phyloP scores from a whole-genome alignment of 2,329 filamentous ascomycete species.

The Thermomyces lanuginosus region DNA sequence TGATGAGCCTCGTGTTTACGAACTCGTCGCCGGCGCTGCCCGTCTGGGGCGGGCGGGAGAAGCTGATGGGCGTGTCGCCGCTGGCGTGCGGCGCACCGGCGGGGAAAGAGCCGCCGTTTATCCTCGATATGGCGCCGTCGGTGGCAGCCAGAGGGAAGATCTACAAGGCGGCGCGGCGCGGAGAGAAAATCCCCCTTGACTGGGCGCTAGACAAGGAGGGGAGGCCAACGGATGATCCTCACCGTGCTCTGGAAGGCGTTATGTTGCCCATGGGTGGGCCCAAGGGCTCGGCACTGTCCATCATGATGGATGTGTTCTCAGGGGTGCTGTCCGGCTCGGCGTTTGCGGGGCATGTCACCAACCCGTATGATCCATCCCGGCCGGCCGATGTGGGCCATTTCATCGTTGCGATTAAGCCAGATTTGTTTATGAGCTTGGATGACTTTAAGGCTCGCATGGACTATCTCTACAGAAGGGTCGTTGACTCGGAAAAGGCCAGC shows the following conservation, averaged over 20 bases:
- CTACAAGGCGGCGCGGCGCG: slow-evolving; percentile 28
- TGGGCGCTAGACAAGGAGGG: slow-evolving; percentile 65
- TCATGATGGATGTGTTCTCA: slow-evolving; percentile 86
- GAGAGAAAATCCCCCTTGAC: slow-evolving; percentile 30
- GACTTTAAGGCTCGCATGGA: slow-evolving; percentile 50
- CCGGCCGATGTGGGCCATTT: slow-evolving; percentile 61
- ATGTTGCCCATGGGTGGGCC: slow-evolving; percentile 79
- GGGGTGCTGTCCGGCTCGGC: slow-evolving; percentile 59
- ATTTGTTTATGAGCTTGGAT: slow-evolving; percentile 54
- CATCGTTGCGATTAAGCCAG: slow-evolving; percentile 53
- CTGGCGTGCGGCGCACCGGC: slow-evolving; percentile 60
- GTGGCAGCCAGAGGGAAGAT: slow-evolving; percentile 32
- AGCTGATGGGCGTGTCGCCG: slow-evolving; percentile 57
- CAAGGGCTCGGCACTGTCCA: slow-evolving; percentile 58
- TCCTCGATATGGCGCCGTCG: slow-evolving; percentile 32
- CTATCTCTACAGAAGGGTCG: slow-evolving; percentile 39
- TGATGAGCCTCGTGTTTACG: slow-evolving; percentile 56
- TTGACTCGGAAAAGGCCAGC: slow-evolving; percentile 35
- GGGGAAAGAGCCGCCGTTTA: slow-evolving; percentile 42
- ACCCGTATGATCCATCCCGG: slow-evolving; percentile 56
- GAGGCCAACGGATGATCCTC: slow-evolving; percentile 53
- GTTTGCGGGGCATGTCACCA: slow-evolving; percentile 60
- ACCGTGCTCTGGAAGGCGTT: slow-evolving; percentile 53
- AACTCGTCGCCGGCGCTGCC: slow-evolving; percentile 58
- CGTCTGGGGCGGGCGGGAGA: slow-evolving; percentile 50